Evolutionary conservation across 164 flowering plant species (phyloP).

Genomic region (Annona cherimola): DNA sequence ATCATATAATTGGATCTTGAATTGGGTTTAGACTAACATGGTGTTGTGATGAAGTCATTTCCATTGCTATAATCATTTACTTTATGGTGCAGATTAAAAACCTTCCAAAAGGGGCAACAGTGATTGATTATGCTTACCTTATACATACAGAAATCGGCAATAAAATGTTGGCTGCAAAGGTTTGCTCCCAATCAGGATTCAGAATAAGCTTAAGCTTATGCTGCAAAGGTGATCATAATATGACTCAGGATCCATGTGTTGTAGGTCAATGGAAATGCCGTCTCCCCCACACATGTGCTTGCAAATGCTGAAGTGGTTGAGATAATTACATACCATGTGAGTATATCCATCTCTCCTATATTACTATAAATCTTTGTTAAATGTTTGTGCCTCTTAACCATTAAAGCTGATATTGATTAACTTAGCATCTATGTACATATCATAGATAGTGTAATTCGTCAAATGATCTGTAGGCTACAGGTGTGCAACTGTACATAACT

Average conservation of each 20-base stretch:
- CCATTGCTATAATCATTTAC: conserved; percentile 7
- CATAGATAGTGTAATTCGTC: no score
- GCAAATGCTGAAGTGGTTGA: conserved; percentile 98
- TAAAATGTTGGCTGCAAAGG: conserved; percentile 99
- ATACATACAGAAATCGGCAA: conserved; percentile 98
- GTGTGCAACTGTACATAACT: no score
- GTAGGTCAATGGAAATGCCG: conserved; percentile 97
- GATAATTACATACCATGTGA: conserved; percentile 81
- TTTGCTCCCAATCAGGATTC: conserved; percentile 15
- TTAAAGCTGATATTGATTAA: no score
- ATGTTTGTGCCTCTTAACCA: no score
- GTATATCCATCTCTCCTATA: conserved; percentile 20
- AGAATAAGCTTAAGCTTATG: neutral
- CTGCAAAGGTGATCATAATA: neutral
- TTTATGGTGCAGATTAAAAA: conserved; percentile 67
- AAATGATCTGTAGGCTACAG: no score
- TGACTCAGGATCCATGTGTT: conserved; percentile 15
- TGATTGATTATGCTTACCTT: conserved; percentile 93
- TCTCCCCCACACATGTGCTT: conserved; percentile 81
- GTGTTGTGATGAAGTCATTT: neutral
- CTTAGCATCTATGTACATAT: no score
- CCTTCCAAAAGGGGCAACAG: conserved; percentile 92
- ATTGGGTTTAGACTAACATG: neutral
- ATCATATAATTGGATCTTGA: neutral
- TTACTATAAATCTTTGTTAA: no score